These are phyloP conservation scores for Wickerhamiella dianesei DNA, from an alignment of 805 yeast species.

Conservation along the genomic window DNA sequence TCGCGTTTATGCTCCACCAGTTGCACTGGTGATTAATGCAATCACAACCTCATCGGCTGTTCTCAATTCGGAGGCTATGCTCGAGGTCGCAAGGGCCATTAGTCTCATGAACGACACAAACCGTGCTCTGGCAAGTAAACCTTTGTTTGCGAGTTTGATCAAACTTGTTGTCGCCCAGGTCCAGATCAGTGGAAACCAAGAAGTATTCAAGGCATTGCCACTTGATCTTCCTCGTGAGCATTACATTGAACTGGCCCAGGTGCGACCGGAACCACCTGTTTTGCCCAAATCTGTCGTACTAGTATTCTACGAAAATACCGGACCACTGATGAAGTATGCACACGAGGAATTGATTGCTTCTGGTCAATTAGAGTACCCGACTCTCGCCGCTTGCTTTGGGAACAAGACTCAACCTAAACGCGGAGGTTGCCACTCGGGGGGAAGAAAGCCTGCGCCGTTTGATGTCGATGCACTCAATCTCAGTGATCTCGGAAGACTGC, in stretches of 20 bases:
- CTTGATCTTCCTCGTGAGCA: not conserved
- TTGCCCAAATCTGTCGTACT: not conserved
- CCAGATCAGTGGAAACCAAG: not conserved
- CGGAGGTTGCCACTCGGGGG: not conserved
- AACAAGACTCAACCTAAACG: not conserved
- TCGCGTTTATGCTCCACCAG: conserved; percentile 46
- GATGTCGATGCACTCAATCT: not conserved
- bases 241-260: not conserved
- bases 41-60: conserved; percentile 4
- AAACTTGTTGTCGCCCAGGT: not conserved
- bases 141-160: not conserved
- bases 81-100: conserved; percentile 11
- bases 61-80: conserved; percentile 8
- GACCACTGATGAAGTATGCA: not conserved
- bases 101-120: conserved; percentile 11
- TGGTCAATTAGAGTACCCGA: not conserved
- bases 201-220: not conserved
- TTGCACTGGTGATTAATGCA: conserved; percentile 10
- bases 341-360: not conserved
- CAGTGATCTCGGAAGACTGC: not conserved
- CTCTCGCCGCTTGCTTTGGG: not conserved
- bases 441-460: not conserved
- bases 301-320: not conserved
- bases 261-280: not conserved
- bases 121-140: not conserved